Evolutionary conservation across 805 yeast species (phyloP).

Genomic region (Saccharomyces jurei): DNA sequence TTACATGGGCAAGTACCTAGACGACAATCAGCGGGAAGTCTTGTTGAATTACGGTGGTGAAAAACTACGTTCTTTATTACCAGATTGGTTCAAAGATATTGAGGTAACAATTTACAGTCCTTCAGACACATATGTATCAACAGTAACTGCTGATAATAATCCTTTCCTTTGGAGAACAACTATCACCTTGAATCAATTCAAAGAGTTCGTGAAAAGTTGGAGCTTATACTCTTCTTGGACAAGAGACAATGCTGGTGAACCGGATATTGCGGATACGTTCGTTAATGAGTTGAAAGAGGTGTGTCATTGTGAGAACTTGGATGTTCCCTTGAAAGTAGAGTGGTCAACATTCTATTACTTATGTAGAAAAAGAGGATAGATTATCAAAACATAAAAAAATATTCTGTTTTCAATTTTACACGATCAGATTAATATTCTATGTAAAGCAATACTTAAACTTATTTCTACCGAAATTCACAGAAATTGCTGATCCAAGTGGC

Average conservation of each 20-base stretch:
- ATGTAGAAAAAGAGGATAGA: slow-evolving; percentile 4
- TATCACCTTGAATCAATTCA: slow-evolving; percentile 36
- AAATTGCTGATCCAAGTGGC: neutral
- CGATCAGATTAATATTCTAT: too few species aligned
- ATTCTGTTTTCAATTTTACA: too few species aligned
- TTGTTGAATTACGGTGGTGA: slow-evolving; percentile 10
- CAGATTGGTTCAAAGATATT: slow-evolving; percentile 36
- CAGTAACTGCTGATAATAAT: slow-evolving; percentile 10
- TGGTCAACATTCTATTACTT: slow-evolving; percentile 52
- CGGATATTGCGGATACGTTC: slow-evolving; percentile 43
- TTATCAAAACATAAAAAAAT: neutral
- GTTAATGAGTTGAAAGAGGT: slow-evolving; percentile 36
- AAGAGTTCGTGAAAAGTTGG: slow-evolving; percentile 53
- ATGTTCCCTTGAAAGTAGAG: slow-evolving; percentile 36
- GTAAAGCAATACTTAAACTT: neutral
- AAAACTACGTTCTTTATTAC: slow-evolving; percentile 11
- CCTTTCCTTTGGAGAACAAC: slow-evolving; percentile 32
- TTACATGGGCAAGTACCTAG: slow-evolving; percentile 61
- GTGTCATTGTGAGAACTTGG: slow-evolving; percentile 39
- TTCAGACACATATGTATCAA: slow-evolving; percentile 7
- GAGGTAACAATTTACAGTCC: slow-evolving; percentile 31
- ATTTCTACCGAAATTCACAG: neutral
- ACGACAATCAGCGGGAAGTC: slow-evolving; percentile 56
- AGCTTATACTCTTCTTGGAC: slow-evolving; percentile 59
- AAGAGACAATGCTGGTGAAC: slow-evolving; percentile 33